Percentiles rank a stretch among this genome's conserved stretches.
These are phyloP conservation scores for Fusarium fujikuroi DNA, from an alignment of 2,329 filamentous ascomycete genomes.

Conservation along the genomic window DNA sequence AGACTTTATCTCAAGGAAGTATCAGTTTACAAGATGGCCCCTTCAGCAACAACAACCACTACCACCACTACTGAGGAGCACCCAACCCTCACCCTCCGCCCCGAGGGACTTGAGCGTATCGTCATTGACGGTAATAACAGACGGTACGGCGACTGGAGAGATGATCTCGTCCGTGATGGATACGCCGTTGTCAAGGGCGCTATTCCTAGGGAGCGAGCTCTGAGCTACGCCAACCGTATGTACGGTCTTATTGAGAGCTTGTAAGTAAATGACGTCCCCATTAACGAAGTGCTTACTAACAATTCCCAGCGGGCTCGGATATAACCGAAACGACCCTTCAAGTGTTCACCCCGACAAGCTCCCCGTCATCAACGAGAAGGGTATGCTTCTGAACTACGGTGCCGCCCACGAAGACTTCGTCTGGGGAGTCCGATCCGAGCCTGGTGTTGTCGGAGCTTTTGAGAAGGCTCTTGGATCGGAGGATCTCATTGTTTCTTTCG, in stretches of 20 bases:
- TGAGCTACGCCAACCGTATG: conserved; percentile 41
- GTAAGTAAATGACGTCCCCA: neutral
- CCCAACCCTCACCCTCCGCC: conserved; percentile 36
- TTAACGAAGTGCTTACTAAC: neutral
- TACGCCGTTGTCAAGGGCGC: conserved; percentile 38
- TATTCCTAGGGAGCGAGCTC: conserved; percentile 32
- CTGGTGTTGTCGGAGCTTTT: conserved; percentile 58
- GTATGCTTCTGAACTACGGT: conserved; percentile 58
- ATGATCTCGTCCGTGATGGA: conserved; percentile 36
- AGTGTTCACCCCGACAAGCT: conserved; percentile 39
- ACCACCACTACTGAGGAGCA: conserved; percentile 15
- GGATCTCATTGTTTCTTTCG: conserved; percentile 62
- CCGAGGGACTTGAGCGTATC: conserved; percentile 35
- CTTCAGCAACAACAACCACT: conserved; percentile 15
- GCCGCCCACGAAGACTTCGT: conserved; percentile 60
- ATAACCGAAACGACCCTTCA: conserved; percentile 32
- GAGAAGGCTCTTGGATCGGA: conserved; percentile 57
- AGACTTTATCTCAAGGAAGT: neutral
- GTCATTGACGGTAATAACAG: conserved; percentile 34
- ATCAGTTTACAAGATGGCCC: conserved; percentile 8
- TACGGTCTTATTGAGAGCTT: conserved; percentile 39
- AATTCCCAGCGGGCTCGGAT: conserved; percentile 23
- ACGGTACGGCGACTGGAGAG: conserved; percentile 39
- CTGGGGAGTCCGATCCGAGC: conserved; percentile 58
- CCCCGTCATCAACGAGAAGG: conserved; percentile 53